phyloP scores from a whole-genome alignment of 176 grass and related monocot genomes.

The Oryza longistaminata region DNA sequence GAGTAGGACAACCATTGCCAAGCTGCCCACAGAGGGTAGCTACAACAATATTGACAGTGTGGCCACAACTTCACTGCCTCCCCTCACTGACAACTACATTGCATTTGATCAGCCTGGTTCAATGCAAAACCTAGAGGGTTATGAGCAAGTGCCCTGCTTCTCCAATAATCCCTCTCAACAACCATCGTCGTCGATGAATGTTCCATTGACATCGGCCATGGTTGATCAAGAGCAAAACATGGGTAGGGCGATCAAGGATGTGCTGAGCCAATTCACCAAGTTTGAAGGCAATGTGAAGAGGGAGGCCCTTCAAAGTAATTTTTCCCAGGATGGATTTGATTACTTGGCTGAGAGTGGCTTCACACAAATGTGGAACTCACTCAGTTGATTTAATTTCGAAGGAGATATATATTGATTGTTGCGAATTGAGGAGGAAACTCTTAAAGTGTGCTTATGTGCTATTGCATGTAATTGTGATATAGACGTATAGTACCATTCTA shows the following conservation, averaged over 20 bases:
- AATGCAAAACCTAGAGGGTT: constrained; percentile 61
- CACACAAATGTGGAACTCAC: constrained; percentile 74
- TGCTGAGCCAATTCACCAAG: constrained; percentile 57
- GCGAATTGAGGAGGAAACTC: constrained; percentile 14
- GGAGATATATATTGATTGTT: constrained; percentile 26
- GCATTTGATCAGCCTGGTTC: constrained; percentile 54
- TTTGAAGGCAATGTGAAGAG: constrained; percentile 71
- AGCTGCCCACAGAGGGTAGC: constrained; percentile 40
- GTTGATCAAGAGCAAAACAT: constrained; percentile 37
- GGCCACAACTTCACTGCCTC: constrained; percentile 61
- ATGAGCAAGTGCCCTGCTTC: constrained; percentile 96
- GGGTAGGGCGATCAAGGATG: constrained; percentile 53
- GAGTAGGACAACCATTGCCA: constrained; percentile 54
- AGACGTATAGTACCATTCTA: background rate
- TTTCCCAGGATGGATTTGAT: constrained; percentile 64
- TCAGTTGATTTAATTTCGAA: constrained; percentile 38
- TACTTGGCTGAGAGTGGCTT: constrained; percentile 68
- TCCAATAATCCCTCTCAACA: constrained; percentile 57
- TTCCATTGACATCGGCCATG: background rate
- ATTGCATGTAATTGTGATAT: constrained; percentile 49
- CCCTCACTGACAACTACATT: constrained; percentile 79
- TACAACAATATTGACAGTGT: constrained; percentile 45
- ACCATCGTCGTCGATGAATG: constrained; percentile 34
- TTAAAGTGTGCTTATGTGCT: constrained; percentile 35
- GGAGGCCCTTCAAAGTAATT: constrained; percentile 47